A percentile compares a stretch with the other conserved stretches of the same genome.
phyloP scores from a whole-genome alignment of 2,329 filamentous ascomycete species.

The Talaromyces sp. region DNA sequence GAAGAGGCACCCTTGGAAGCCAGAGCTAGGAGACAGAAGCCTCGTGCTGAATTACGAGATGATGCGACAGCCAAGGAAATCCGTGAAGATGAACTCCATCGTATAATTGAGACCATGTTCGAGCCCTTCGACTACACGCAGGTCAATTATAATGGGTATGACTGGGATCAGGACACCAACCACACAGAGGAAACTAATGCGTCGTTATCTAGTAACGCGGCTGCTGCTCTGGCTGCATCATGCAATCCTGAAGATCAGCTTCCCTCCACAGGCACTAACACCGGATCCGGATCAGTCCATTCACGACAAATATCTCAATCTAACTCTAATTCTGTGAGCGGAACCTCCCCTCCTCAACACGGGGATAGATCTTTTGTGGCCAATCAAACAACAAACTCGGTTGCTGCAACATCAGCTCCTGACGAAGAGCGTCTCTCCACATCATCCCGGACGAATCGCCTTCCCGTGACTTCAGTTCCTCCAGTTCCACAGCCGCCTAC shows the following conservation, averaged over 20 bases:
- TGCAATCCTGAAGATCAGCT: slow-evolving; percentile 42
- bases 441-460: slow-evolving; percentile 23
- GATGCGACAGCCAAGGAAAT: slow-evolving; percentile 96
- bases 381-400: slow-evolving; percentile 8
- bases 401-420: slow-evolving; percentile 3
- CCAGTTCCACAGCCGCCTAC: slow-evolving; percentile 28
- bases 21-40: slow-evolving; percentile 86
- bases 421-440: slow-evolving; percentile 22
- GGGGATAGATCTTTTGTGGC: slow-evolving; percentile 29
- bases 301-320: slow-evolving; percentile 37
- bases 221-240: slow-evolving; percentile 39
- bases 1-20: slow-evolving; percentile 96
- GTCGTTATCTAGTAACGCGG: slow-evolving; percentile 28
- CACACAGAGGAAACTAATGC: slow-evolving; percentile 4
- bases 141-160: slow-evolving; percentile 59
- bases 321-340: slow-evolving; percentile 31
- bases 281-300: slow-evolving; percentile 23
- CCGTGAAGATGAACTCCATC: slow-evolving; percentile 86
- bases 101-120: slow-evolving; percentile 91
- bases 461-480: slow-evolving; percentile 22
- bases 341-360: slow-evolving; percentile 29
- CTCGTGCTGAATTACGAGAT: slow-evolving; percentile 83
- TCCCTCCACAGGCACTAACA: slow-evolving; percentile 23
- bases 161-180: background rate
- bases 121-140: slow-evolving; percentile 92